phyloP scores from a whole-genome alignment of 106 monocot genomes.

The Vanilla planifolia region DNA sequence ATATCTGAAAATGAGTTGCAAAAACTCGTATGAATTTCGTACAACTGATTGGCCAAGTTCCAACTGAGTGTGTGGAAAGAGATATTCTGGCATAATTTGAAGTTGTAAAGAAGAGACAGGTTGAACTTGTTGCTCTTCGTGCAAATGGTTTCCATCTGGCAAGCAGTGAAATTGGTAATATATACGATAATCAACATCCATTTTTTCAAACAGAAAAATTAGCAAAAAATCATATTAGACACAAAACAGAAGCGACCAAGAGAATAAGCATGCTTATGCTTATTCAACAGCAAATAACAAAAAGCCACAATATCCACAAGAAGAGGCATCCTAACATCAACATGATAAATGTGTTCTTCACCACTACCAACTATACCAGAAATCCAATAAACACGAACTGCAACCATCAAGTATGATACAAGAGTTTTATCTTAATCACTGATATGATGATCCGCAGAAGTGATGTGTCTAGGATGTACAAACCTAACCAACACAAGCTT shows the following conservation, averaged over 20 bases:
- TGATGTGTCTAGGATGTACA: no score
- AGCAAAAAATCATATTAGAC: not conserved
- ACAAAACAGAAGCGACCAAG: not conserved
- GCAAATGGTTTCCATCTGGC: slow-evolving; percentile 30
- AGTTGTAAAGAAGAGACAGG: slow-evolving; percentile 20
- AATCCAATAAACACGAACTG: not conserved
- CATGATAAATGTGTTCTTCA: not conserved
- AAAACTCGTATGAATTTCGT: slow-evolving; percentile 11
- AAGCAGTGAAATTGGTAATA: not conserved
- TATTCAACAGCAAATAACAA: not conserved
- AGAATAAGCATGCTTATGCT: not conserved
- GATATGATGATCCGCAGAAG: not conserved
- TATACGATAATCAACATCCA: not conserved
- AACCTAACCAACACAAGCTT: not conserved
- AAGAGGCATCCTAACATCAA: not conserved
- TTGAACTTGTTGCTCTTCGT: slow-evolving; percentile 28
- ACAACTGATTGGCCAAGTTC: slow-evolving; percentile 59
- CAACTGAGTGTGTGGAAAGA: slow-evolving; percentile 44
- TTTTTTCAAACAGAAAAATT: not conserved
- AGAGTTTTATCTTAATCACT: not conserved
- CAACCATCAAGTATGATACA: not conserved
- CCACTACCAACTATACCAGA: not conserved
- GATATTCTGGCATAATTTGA: slow-evolving; percentile 36
- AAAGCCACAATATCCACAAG: not conserved
- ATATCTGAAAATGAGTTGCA: no score